Conservation (phyloP, 2,329 filamentous ascomycete species). For the Talaromyces funiculosus region DNA sequence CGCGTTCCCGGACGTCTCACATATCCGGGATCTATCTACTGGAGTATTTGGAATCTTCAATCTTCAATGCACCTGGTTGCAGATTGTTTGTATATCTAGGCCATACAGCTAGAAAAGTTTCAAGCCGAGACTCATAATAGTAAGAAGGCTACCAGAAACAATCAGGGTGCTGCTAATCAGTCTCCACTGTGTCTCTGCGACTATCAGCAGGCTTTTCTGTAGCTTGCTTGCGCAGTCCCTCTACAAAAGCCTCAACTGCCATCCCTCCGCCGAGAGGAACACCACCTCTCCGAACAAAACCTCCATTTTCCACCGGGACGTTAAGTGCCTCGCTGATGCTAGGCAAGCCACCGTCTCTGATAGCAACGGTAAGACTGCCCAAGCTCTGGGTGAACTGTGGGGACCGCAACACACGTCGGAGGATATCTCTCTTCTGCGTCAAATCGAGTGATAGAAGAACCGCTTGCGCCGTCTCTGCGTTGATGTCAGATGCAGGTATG, state of each 20-base stretch:
- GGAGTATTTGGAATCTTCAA: neutral
- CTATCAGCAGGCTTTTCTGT: constrained; percentile 43
- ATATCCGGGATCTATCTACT: neutral
- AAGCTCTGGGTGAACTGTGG: constrained; percentile 89
- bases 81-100: neutral
- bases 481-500: constrained; percentile 60
- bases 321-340: constrained; percentile 82
- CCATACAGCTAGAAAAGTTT: too few species aligned
- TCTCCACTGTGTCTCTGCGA: constrained; percentile 5
- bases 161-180: neutral
- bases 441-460: constrained; percentile 68
- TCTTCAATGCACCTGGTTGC: neutral
- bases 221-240: constrained; percentile 77
- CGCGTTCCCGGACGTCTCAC: neutral
- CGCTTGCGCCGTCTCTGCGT: constrained; percentile 61
- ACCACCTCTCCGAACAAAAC: constrained; percentile 68
- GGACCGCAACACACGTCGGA: constrained; percentile 77
- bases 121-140: neutral
- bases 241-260: constrained; percentile 84
- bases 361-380: constrained; percentile 74
- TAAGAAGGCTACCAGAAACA: neutral
- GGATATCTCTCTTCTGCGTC: constrained; percentile 70
- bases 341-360: constrained; percentile 84
- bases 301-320: constrained; percentile 76
- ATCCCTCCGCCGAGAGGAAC: constrained; percentile 84